Base-by-base conservation (phyloP, 192 early-diverging fungal genomes). In the Rhizophlyctis rosea region DNA sequence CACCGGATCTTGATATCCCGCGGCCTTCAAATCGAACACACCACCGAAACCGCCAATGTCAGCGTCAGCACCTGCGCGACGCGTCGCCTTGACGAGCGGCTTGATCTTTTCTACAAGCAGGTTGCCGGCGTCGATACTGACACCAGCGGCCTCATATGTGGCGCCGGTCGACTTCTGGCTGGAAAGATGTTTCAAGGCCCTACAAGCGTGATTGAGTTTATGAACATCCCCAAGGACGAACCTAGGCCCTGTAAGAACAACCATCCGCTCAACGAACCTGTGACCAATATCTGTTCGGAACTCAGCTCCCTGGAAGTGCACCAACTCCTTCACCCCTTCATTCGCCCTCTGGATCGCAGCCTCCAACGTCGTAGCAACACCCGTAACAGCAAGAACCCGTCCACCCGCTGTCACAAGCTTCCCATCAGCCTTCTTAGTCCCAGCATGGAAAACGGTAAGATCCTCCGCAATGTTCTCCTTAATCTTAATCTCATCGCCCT, bases 1-100 rank as follows among this genome's bases (percentile, higher is more conserved):
- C 53, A 99, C 88, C 28, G 96, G 92, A 56, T 99, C 96, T 61
- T 68, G 57, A 83, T 88, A 99, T 13, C 95, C 95, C 11, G 91
- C 87, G 13, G 92, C 92, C 69, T 91, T 90, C 35, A 99, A 76
- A 70, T 99, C 97, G 76, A 99, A 99, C 18, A 95, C 71, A 28
- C 95, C 97, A 72, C 97, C 97, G 61, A 99, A 99, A 4, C 97
- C 97, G 56, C 97, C 97, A 67, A 99, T 91, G 52, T 95, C 96
- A 11, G 94, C 91, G 76, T 98, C 94, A 2, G 95, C 85, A 47
- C 97, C 97, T n/a, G 86, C 34, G 51, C 97, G 90, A 32, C 82
- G 76, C 47, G 97, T 99, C n/a, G 90, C 86, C 74, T 92, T 91
- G 50, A 99, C 93, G 14, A 91, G 77, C 21, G 93, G 85, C 81